Evolutionary conservation across 768 basidiomycete species (phyloP).

Genomic region (Ephemerocybe angulata): DNA sequence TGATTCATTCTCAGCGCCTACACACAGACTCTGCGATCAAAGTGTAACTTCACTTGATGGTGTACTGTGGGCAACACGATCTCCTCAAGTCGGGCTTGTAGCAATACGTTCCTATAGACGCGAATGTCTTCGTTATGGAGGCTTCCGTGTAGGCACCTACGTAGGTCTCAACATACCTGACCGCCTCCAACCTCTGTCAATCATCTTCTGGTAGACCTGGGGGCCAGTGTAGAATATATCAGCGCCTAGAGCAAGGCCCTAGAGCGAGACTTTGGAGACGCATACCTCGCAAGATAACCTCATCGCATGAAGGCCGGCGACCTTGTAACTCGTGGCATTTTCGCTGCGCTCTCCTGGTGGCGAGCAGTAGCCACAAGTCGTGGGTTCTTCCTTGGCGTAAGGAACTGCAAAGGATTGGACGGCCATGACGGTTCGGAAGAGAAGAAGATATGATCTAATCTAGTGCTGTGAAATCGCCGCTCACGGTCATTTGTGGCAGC

Average conservation of each 20-base stretch:
- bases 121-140: background rate
- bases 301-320: conserved; percentile 46
- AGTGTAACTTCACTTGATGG: conserved; percentile 64
- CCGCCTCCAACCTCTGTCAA: conserved; percentile 81
- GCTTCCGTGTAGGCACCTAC: too few species aligned
- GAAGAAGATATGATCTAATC: background rate
- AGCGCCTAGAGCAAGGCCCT: background rate
- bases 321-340: conserved; percentile 39
- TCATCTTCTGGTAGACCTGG: conserved; percentile 60
- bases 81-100: conserved; percentile 82
- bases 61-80: conserved; percentile 93
- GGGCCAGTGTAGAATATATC: background rate
- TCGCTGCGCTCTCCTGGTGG: conserved; percentile 47
- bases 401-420: conserved; percentile 38
- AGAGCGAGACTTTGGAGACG: too few species aligned
- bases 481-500: too few species aligned
- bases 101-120: conserved; percentile 54
- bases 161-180: conserved; percentile 59
- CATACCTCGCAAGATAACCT: conserved; percentile 57
- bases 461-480: background rate
- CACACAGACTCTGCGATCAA: conserved; percentile 2
- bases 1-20: background rate
- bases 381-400: conserved; percentile 23
- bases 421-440: conserved; percentile 6
- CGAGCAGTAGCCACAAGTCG: conserved; percentile 68